Evolutionary conservation across 2,329 filamentous ascomycete genomes (phyloP).

Genomic region (Alternaria sp.): DNA sequence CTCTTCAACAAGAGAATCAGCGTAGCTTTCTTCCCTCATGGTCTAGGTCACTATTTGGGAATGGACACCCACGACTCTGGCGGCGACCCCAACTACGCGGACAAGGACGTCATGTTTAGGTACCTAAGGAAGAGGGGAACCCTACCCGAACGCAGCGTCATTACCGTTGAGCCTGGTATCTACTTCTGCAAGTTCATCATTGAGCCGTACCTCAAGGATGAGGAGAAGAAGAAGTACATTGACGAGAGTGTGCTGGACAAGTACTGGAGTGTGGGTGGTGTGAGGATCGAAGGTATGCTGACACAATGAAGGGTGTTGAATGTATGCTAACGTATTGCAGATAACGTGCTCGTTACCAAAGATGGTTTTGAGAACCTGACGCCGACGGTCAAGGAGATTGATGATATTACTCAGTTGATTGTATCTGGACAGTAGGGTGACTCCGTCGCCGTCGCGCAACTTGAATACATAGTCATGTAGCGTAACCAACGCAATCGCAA

Average conservation of each 20-base stretch:
- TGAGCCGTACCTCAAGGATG: slow-evolving; percentile 70
- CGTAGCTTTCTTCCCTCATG: slow-evolving; percentile 60
- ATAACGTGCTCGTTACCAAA: slow-evolving; percentile 82
- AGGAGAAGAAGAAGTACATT: slow-evolving; percentile 68
- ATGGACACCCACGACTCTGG: slow-evolving; percentile 61
- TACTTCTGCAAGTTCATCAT: slow-evolving; percentile 80
- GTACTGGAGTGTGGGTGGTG: slow-evolving; percentile 83
- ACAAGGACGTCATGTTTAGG: slow-evolving; percentile 82
- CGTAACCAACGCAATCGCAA: not conserved
- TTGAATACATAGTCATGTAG: not conserved
- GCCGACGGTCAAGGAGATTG: slow-evolving; percentile 73
- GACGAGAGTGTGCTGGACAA: slow-evolving; percentile 68
- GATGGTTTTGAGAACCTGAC: slow-evolving; percentile 85
- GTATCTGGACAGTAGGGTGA: not conserved
- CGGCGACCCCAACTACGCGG: slow-evolving; percentile 60
- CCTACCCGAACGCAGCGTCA: slow-evolving; percentile 78
- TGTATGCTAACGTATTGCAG: slow-evolving; percentile 45
- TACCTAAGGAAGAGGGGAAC: slow-evolving; percentile 81
- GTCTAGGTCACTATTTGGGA: slow-evolving; percentile 59
- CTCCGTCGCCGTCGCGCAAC: not conserved
- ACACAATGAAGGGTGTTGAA: not conserved
- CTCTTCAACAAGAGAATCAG: slow-evolving; percentile 55
- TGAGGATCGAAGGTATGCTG: slow-evolving; percentile 74
- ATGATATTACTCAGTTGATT: slow-evolving; percentile 68
- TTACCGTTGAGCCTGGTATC: slow-evolving; percentile 93